phyloP scores from a whole-genome alignment of 192 early-diverging fungal genomes.

The Dispira parvispora region DNA sequence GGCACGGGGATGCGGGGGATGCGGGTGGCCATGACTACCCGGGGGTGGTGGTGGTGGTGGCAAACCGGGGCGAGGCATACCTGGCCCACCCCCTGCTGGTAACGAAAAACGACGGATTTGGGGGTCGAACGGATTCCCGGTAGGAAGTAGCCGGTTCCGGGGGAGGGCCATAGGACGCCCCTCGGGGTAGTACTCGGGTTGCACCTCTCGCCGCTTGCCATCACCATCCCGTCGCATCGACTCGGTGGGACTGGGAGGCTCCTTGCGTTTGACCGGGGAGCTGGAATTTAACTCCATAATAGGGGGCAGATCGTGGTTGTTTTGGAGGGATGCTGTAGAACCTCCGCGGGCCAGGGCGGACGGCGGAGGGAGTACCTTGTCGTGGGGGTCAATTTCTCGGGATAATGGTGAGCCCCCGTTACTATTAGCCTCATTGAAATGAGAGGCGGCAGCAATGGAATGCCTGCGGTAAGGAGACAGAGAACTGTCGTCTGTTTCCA shows the following conservation, averaged over 20 bases:
- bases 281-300: not conserved
- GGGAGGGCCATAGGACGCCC: not conserved
- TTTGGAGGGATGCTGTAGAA: not conserved
- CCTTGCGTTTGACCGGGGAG: constrained; percentile 5
- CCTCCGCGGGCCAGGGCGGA: not conserved
- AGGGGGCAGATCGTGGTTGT: not conserved
- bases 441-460: constrained; percentile 5
- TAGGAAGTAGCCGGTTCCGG: not conserved
- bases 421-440: not conserved
- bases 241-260: not conserved
- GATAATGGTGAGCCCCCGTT: not conserved
- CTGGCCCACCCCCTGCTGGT: not conserved
- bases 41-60: not conserved
- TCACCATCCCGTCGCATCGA: not conserved
- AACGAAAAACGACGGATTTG: constrained; percentile 2
- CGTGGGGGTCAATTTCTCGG: constrained; percentile 1
- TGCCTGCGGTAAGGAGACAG: not conserved
- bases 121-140: not conserved
- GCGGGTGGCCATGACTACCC: not conserved
- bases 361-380: not conserved
- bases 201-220: not conserved
- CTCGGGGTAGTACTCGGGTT: not conserved
- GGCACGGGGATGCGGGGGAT: no score
- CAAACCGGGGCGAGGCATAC: constrained; percentile 6
- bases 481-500: not conserved